Evolutionary conservation across 805 yeast species (phyloP).

Genomic region (Blastobotrys attinorum): DNA sequence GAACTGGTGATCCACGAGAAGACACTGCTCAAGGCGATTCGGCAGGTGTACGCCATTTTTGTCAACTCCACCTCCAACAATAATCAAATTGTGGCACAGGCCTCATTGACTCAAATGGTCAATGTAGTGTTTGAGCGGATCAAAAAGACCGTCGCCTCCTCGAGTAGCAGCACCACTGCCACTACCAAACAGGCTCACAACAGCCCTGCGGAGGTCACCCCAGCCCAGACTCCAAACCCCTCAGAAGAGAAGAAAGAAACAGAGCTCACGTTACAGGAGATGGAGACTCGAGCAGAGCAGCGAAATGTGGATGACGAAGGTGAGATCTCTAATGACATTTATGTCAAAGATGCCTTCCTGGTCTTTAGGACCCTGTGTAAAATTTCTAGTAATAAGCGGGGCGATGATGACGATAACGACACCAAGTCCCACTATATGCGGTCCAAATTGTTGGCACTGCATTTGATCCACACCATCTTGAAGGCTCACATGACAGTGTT

Average conservation of each 20-base stretch:
- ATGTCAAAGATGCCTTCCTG: slow-evolving; percentile 84
- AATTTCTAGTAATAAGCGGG: slow-evolving; percentile 64
- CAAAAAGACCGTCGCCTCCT: neutral
- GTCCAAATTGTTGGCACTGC: slow-evolving; percentile 81
- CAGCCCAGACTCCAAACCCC: neutral
- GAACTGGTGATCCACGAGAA: slow-evolving; percentile 85
- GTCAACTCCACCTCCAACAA: slow-evolving; percentile 71
- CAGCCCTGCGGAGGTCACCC: neutral
- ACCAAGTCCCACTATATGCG: slow-evolving; percentile 85
- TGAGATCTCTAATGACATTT: slow-evolving; percentile 38
- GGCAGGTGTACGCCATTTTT: slow-evolving; percentile 90
- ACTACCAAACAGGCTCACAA: neutral
- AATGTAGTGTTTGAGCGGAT: slow-evolving; percentile 76
- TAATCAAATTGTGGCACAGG: slow-evolving; percentile 93
- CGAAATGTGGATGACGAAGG: slow-evolving; percentile 21
- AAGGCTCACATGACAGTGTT: slow-evolving; percentile 81
- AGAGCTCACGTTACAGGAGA: slow-evolving; percentile 25
- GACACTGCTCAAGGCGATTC: slow-evolving; percentile 75
- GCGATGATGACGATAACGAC: slow-evolving; percentile 55
- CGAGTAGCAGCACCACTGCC: neutral
- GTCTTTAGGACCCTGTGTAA: slow-evolving; percentile 93
- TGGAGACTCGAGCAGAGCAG: slow-evolving; percentile 22
- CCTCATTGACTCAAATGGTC: slow-evolving; percentile 85
- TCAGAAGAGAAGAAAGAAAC: neutral
- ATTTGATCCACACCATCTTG: slow-evolving; percentile 77